Evolutionary conservation across 371 early-diverging fungal species (phyloP).

Genomic region (Hamiltosporidium magnivora): DNA sequence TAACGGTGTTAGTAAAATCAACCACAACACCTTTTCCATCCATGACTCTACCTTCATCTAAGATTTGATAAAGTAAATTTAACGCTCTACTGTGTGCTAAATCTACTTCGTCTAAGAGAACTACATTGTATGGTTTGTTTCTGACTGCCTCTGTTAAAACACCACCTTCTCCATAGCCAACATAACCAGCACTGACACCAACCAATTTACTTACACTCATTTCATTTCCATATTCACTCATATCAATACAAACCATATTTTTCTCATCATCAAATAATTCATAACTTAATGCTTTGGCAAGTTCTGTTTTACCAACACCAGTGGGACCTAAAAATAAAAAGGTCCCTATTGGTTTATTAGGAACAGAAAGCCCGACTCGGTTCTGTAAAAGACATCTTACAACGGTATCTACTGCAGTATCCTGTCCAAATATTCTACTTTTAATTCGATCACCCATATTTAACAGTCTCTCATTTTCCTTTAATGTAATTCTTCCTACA

Average conservation of each 20-base stretch:
- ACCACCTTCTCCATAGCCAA: slow-evolving; percentile 61
- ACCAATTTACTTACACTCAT: slow-evolving; percentile 68
- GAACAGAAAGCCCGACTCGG: slow-evolving; percentile 67
- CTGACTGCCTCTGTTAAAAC: slow-evolving; percentile 73
- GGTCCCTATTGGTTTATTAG: slow-evolving; percentile 68
- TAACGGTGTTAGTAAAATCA: slow-evolving; percentile 66
- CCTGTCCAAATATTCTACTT: slow-evolving; percentile 70
- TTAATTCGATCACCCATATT: slow-evolving; percentile 64
- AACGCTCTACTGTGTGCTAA: slow-evolving; percentile 67
- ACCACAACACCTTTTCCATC: slow-evolving; percentile 66
- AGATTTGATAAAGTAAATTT: slow-evolving; percentile 67
- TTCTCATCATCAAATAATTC: slow-evolving; percentile 71
- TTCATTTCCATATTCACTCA: slow-evolving; percentile 73
- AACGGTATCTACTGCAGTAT: slow-evolving; percentile 65
- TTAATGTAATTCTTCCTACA: slow-evolving; percentile 63
- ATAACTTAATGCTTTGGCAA: slow-evolving; percentile 71
- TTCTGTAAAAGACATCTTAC: slow-evolving; percentile 66
- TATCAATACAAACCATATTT: slow-evolving; percentile 71
- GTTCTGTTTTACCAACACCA: slow-evolving; percentile 76
- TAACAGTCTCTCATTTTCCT: slow-evolving; percentile 68
- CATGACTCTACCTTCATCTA: slow-evolving; percentile 71
- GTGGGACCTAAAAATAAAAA: slow-evolving; percentile 81
- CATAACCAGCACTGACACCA: slow-evolving; percentile 70
- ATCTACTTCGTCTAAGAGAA: slow-evolving; percentile 77
- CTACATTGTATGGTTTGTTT: slow-evolving; percentile 70